These are phyloP conservation scores for Aspergillus ochraceus DNA, from an alignment of 2,329 filamentous ascomycete species.

Conservation along the genomic window DNA sequence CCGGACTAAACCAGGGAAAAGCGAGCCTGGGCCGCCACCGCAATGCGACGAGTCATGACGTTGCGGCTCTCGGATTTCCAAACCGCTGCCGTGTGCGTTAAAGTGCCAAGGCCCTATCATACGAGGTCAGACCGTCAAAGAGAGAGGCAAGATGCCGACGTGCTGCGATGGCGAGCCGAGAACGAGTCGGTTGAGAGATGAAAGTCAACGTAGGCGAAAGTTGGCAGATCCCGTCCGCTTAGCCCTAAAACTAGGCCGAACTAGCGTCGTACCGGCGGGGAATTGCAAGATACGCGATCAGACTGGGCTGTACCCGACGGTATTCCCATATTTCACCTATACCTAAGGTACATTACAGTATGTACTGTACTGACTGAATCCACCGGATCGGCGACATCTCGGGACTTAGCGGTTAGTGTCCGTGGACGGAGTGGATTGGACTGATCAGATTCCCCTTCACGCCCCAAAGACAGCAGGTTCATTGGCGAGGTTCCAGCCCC, in stretches of 20 bases:
- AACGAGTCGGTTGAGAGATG: background rate
- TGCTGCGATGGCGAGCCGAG: background rate
- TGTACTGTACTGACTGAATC: background rate
- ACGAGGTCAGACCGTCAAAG: background rate
- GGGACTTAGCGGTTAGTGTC: conserved; percentile 8
- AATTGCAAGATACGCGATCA: background rate
- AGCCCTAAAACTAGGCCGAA: background rate
- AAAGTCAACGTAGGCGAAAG: background rate
- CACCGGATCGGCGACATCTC: background rate
- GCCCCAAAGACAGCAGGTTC: background rate
- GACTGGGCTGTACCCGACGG: background rate
- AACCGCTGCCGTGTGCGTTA: background rate
- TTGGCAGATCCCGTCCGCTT: background rate
- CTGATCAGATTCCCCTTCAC: background rate
- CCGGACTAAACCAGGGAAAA: too few relatives aligned
- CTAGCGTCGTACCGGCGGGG: background rate
- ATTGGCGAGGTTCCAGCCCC: conserved; percentile 18
- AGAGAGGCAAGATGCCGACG: background rate
- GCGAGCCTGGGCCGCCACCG: background rate
- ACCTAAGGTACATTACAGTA: background rate
- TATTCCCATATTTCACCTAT: background rate
- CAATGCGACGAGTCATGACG: background rate
- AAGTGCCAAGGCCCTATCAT: background rate
- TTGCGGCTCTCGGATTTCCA: background rate
- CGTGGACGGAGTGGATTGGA: conserved; percentile 1